Evolutionary conservation across 1,139 yeast genomes (phyloP), one percentile per base, ranked within the genome.

Genomic region (Lodderomyces margitis): DNA sequence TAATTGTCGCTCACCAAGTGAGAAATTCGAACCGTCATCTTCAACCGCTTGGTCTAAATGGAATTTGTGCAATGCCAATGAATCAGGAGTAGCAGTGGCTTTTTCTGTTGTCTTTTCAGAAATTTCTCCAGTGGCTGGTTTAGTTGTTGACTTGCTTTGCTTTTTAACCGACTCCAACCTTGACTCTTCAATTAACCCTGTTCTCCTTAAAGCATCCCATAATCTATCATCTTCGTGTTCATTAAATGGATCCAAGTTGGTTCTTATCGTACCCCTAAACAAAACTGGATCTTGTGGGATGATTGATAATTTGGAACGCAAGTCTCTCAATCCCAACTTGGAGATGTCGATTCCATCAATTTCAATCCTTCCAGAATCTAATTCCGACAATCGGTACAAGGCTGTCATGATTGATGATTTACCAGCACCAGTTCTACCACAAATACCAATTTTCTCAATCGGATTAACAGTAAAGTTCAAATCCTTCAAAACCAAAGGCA

Each of bases 241-340:
- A 25, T 56, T 56, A 43, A 66, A 67, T 40, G 95, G 91, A 64
- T 89, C 97, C 57, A 89, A 68, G 56, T 89, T 89, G 33, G 83
- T 74, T 53, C 89, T 75, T 43, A 89, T 74, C 0, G 94, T 83
- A 41, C 96, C 96, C 10, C 85, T 74, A 62, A 89, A 89, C 54
- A 89, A 66, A 0, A 95, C 88, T 16, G 97, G 96, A 59, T 89
- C 97, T 64, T 89, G 97, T 11, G 97, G 97, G 59, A 89, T 89
- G 52, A 89, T 89, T 1, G 96, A 66, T 80, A 53, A 87, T 69
- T 87, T 58, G 72, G 83, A 68, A 49, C 98, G 82, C 51, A 92
- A 73, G 48, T 81, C 83, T 42, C 74, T 75, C 50, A 92, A 74
- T 5, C 96, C 97, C 52, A 92, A 76, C 24, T 76, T 62, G 1